Evolutionary conservation across 352 stramenopile species (phyloP), one percentile per base, ranked within the genome.

Genomic region (Phytophthora pini): DNA sequence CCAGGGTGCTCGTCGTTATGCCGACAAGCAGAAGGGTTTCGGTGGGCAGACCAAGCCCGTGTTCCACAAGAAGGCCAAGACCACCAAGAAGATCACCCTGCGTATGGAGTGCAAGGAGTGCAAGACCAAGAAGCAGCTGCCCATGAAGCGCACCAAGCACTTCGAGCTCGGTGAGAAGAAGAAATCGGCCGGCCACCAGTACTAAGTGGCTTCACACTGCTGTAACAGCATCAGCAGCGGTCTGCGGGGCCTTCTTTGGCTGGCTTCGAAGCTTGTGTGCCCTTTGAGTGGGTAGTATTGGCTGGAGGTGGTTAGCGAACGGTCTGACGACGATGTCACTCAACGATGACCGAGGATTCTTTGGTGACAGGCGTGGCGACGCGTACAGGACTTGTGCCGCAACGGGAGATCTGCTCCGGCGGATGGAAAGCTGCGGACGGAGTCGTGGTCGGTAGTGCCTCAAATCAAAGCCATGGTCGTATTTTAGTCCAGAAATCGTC

Each of bases 41-140:
- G 98, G 98, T 94, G 98, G 98, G 86, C 98, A 99, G 89, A 99
- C 98, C 70, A 99, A 99, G 95, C 98, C 98, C 66, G 94, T 99
- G 50, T 99, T 99, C 88, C 98, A 99, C 95, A 99, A 99, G 91
- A 99, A 99, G 88, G 98, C 98, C 24, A 99, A 99, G 94, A 99
- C 98, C 58, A 98, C 93, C 74, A 97, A 97, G 88, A 97, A 97
- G 82, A 92, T 98, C 72, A 97, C 96, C 34, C 88, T 99, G 45
- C 93, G 98, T 76, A 93, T 99, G 74, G 98, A 99, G 87, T 99
- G 98, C 89, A 99, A 99, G 95, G 97, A 98, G 72, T 99, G 98
- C 93, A 99, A 99, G 95, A 92, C 88, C 64, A 99, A 99, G 90
- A 99, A 99, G 90, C 97, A 99, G 87, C 84, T 99, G 56, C 94